Percentiles rank a stretch among this genome's conserved stretches.
Evolutionary conservation across 1,284 basidiomycete genomes (phyloP).

Genomic region (Ceratobasidium sp.): DNA sequence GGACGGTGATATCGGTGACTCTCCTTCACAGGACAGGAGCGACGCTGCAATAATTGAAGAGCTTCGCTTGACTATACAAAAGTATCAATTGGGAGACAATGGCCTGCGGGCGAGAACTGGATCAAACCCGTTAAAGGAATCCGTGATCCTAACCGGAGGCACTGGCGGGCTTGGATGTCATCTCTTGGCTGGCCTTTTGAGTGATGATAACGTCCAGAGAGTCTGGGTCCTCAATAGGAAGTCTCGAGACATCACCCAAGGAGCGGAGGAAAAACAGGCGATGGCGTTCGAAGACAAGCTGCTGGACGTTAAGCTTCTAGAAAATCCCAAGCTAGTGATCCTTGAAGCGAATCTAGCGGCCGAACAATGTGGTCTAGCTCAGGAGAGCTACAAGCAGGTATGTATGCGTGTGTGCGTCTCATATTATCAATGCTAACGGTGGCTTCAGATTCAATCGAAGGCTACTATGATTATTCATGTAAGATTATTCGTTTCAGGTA

Average conservation of each 20-base stretch:
- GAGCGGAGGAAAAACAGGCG: slow-evolving; percentile 26
- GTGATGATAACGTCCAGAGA: slow-evolving; percentile 9
- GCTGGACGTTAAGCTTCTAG: slow-evolving; percentile 17
- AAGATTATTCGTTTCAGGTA: background rate
- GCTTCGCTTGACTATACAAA: slow-evolving; percentile 35
- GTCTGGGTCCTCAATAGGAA: slow-evolving; percentile 48
- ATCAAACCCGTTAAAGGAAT: background rate
- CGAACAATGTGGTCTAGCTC: slow-evolving; percentile 52
- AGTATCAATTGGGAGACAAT: background rate
- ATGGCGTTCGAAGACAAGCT: slow-evolving; percentile 43
- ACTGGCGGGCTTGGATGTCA: slow-evolving; percentile 57
- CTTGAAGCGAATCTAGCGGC: slow-evolving; percentile 53
- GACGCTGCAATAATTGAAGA: background rate
- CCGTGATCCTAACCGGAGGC: slow-evolving; percentile 56
- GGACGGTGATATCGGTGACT: background rate
- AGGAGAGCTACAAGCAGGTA: slow-evolving; percentile 53
- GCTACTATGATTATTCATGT: slow-evolving; percentile 58
- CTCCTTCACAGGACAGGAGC: background rate
- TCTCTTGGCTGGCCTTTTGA: slow-evolving; percentile 53
- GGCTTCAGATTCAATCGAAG: slow-evolving; percentile 34
- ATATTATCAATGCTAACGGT: background rate
- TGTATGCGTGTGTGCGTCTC: slow-evolving; percentile 17
- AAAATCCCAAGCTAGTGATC: slow-evolving; percentile 43
- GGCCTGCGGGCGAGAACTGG: background rate
- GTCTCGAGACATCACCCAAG: background rate